These are phyloP conservation scores for Danielozyma ontarioensis DNA, from an alignment of 805 yeast genomes.

Conservation along the genomic window DNA sequence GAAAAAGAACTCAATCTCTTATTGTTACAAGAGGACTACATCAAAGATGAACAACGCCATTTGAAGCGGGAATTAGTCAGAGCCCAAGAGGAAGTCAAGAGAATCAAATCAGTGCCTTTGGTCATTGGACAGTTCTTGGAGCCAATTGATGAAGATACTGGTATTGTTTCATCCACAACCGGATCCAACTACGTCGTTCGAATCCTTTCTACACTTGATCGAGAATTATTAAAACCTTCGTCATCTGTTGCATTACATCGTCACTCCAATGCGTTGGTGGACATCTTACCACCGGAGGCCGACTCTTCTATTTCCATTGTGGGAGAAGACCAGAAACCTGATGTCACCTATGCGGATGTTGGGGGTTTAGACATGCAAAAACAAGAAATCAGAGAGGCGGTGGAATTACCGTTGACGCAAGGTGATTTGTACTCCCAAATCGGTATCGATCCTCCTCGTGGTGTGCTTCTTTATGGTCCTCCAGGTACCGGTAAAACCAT, in stretches of 20 bases:
- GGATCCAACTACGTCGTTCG: constrained; percentile 97
- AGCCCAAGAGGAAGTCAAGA: constrained; percentile 97
- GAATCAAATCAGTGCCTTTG: constrained; percentile 94
- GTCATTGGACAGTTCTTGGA: constrained; percentile 98
- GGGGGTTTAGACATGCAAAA: constrained; percentile 99
- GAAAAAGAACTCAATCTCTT: constrained; percentile 87
- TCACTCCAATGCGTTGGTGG: constrained; percentile 96
- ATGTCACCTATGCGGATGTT: constrained; percentile 92
- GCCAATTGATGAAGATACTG: constrained; percentile 94
- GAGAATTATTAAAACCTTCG: constrained; percentile 90
- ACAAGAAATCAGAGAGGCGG: constrained; percentile 98
- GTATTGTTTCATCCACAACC: constrained; percentile 95
- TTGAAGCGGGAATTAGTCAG: constrained; percentile 88
- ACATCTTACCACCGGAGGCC: constrained; percentile 97
- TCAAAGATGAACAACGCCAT: constrained; percentile 97
- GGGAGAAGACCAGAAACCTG: constrained; percentile 90
- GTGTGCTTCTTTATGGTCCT: constrained; percentile 96
- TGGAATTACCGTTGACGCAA: constrained; percentile 92
- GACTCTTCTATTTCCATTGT: constrained; percentile 94
- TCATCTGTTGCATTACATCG: constrained; percentile 97
- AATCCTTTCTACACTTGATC: constrained; percentile 87
- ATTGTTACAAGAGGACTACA: constrained; percentile 88
- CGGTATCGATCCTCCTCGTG: constrained; percentile 99
- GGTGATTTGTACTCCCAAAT: constrained; percentile 94
- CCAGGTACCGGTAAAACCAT: constrained; percentile 99